phyloP scores from a whole-genome alignment of 768 basidiomycete species.

The Leccinum subgranulosum region DNA sequence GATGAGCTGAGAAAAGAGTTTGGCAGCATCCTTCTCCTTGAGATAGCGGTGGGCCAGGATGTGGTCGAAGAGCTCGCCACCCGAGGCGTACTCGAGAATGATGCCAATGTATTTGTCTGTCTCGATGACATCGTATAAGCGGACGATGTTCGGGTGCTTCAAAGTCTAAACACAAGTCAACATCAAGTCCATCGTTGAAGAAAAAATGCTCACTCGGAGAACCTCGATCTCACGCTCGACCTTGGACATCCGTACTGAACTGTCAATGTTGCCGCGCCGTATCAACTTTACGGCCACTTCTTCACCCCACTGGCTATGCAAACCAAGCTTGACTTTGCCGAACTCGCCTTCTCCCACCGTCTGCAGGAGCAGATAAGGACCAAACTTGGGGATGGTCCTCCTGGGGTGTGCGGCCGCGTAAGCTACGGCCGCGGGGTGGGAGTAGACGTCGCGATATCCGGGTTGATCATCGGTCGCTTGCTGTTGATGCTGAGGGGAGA shows the following conservation, averaged over 20 bases:
- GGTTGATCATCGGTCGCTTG: conserved; percentile 42
- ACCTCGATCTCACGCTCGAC: conserved; percentile 98
- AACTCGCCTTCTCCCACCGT: conserved; percentile 99
- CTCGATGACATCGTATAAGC: conserved; percentile 97
- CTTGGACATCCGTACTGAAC: conserved; percentile 82
- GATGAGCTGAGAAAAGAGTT: conserved; percentile 96
- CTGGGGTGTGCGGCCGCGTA: conserved; percentile 80
- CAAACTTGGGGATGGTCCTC: conserved; percentile 89
- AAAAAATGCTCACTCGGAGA: conserved; percentile 61
- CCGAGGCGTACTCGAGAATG: conserved; percentile 96
- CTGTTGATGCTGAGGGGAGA: conserved; percentile 46
- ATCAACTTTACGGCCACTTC: conserved; percentile 99
- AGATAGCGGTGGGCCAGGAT: conserved; percentile 97
- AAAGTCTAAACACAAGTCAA: conserved; percentile 57
- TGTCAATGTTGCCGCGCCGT: conserved; percentile 88
- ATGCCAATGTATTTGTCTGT: conserved; percentile 99
- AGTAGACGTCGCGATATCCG: conserved; percentile 69
- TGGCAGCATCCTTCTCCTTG: conserved; percentile 89
- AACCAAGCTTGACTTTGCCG: conserved; percentile 97
- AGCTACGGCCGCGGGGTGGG: conserved; percentile 82
- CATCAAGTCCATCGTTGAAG: neutral
- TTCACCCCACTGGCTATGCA: conserved; percentile 91
- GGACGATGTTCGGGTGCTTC: conserved; percentile 97
- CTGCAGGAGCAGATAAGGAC: conserved; percentile 92
- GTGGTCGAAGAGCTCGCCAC: conserved; percentile 98